Conservation (phyloP, 805 yeast genomes). For the Suhomyces prunicola region DNA sequence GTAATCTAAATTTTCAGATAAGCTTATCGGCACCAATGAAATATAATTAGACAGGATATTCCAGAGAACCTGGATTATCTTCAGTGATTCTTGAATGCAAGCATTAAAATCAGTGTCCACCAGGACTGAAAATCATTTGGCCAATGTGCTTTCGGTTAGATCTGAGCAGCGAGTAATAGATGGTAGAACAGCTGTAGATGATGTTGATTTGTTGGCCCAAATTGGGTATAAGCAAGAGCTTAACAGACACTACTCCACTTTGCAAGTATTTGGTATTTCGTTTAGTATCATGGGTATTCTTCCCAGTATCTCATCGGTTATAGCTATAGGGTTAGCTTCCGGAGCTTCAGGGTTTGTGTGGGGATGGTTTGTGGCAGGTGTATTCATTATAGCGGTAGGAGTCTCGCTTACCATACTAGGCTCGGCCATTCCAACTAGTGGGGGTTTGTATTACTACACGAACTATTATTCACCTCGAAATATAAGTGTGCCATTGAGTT, state of each 20-base stretch:
- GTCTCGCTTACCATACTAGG: conserved; percentile 63
- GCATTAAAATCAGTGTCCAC: conserved; percentile 1
- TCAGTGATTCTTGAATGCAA: neutral
- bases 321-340: conserved; percentile 52
- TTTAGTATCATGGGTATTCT: conserved; percentile 70
- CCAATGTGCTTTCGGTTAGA: conserved; percentile 2
- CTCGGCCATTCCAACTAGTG: conserved; percentile 70
- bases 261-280: conserved; percentile 69
- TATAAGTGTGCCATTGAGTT: conserved; percentile 52
- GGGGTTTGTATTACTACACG: conserved; percentile 72
- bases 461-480: conserved; percentile 60
- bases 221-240: conserved; percentile 73
- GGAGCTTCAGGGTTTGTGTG: conserved; percentile 67
- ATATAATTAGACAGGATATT: neutral
- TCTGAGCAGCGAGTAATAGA: conserved; percentile 5
- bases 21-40: neutral
- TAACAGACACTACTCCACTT: conserved; percentile 54
- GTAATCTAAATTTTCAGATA: neutral
- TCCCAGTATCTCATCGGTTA: conserved; percentile 59
- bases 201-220: conserved; percentile 42
- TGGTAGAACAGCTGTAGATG: conserved; percentile 8
- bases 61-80: neutral
- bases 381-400: conserved; percentile 58
- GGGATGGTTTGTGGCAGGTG: conserved; percentile 67
- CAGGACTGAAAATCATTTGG: neutral